Evolutionary conservation across 345 rosid genomes (phyloP).

Genomic region (Brassica nigra): DNA sequence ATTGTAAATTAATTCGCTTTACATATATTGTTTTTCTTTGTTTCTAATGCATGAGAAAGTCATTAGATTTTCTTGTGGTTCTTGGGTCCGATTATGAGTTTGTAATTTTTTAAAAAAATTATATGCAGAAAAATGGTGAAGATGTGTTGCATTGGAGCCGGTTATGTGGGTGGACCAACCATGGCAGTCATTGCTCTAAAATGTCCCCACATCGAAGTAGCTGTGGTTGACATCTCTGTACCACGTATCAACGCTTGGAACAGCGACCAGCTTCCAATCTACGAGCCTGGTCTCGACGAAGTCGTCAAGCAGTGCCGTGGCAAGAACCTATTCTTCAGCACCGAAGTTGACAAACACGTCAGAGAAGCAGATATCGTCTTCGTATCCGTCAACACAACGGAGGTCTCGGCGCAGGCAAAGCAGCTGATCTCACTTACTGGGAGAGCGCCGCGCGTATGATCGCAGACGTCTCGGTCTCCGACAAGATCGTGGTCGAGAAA

Average conservation of each 20-base stretch:
- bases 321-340: slow-evolving; percentile 74
- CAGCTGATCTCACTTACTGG: too few relatives aligned
- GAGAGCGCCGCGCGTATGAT: slow-evolving; percentile 50
- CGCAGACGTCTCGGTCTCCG: slow-evolving; percentile 74
- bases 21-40: too few relatives aligned
- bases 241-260: slow-evolving; percentile 60
- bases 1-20: too few relatives aligned
- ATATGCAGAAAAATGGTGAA: too few relatives aligned
- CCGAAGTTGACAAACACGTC: slow-evolving; percentile 70
- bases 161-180: slow-evolving; percentile 75
- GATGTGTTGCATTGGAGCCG: slow-evolving; percentile 70
- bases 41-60: too few relatives aligned
- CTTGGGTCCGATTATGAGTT: too few relatives aligned
- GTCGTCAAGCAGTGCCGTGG: slow-evolving; percentile 62
- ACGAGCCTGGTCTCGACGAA: too few relatives aligned
- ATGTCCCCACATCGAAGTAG: slow-evolving; percentile 66
- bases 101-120: too few relatives aligned
- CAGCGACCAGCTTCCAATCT: too few relatives aligned
- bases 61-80: too few relatives aligned
- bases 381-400: too few relatives aligned
- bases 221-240: slow-evolving; percentile 69
- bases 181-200: slow-evolving; percentile 77
- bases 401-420: too few relatives aligned
- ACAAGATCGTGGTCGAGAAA: slow-evolving; percentile 87
- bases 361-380: not conserved